phyloP scores from a whole-genome alignment of 805 yeast genomes.

The Teunomyces funiuensis region DNA sequence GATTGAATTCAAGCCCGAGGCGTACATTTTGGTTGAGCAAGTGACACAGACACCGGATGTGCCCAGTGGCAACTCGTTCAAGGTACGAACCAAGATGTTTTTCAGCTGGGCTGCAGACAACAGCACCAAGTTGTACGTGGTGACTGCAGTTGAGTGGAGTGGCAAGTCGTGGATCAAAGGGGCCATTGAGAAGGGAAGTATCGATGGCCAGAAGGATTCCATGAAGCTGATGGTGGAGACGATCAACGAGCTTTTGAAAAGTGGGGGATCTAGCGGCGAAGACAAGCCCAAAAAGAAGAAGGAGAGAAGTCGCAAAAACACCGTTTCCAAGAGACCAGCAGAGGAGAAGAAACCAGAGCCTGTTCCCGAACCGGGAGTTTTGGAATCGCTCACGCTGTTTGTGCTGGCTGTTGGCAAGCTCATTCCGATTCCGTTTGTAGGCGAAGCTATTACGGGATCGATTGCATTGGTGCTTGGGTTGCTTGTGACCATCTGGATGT shows the following conservation, averaged over 20 bases:
- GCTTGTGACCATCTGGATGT: slow-evolving; percentile 10
- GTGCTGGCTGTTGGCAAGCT: slow-evolving; percentile 19
- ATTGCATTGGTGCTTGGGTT: slow-evolving; percentile 16
- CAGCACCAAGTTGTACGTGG: slow-evolving; percentile 56
- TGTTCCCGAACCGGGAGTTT: slow-evolving; percentile 5
- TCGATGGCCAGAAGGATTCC: slow-evolving; percentile 72
- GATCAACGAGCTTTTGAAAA: slow-evolving; percentile 39
- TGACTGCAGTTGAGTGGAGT: slow-evolving; percentile 84
- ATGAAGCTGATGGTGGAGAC: slow-evolving; percentile 51
- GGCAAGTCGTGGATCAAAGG: slow-evolving; percentile 91
- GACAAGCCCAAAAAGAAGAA: slow-evolving; percentile 11
- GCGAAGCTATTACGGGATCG: slow-evolving; percentile 23
- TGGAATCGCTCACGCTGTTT: slow-evolving; percentile 1
- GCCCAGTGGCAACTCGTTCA: slow-evolving; percentile 85
- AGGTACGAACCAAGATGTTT: slow-evolving; percentile 69
- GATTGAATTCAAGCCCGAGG: slow-evolving; percentile 50
- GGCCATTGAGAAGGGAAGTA: slow-evolving; percentile 82
- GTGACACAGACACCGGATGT: slow-evolving; percentile 86
- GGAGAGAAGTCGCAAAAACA: slow-evolving; percentile 13
- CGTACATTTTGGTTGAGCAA: slow-evolving; percentile 58
- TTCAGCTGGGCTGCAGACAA: slow-evolving; percentile 74
- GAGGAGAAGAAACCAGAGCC: slow-evolving; percentile 4
- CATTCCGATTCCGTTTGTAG: slow-evolving; percentile 29
- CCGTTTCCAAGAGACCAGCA: slow-evolving; percentile 6
- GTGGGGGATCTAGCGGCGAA: slow-evolving; percentile 12